phyloP scores from a whole-genome alignment of 768 basidiomycete species.

The Mycena pura region DNA sequence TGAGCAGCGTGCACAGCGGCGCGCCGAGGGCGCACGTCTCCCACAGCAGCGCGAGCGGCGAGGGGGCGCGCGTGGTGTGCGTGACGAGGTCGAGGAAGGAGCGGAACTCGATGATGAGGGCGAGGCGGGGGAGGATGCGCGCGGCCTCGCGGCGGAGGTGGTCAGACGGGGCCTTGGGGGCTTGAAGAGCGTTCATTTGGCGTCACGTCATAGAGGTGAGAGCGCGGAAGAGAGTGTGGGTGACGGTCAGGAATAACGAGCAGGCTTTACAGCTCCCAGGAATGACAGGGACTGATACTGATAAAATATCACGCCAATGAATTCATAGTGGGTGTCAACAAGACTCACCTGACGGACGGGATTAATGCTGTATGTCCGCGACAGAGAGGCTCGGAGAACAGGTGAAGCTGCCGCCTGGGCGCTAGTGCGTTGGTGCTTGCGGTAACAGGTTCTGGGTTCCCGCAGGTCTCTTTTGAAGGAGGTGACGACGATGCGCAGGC shows the following conservation, averaged over 20 bases:
- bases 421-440: too few relatives aligned
- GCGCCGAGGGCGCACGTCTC: slow-evolving; percentile 46
- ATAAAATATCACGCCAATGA: slow-evolving; percentile 1
- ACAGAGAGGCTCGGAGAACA: too few relatives aligned
- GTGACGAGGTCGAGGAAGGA: slow-evolving; percentile 43
- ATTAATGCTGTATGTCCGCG: too few relatives aligned
- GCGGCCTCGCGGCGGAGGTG: slow-evolving; percentile 44
- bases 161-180: slow-evolving; percentile 45
- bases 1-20: slow-evolving; percentile 42
- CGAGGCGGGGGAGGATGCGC: slow-evolving; percentile 45
- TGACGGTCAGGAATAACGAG: slow-evolving; percentile 22
- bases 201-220: slow-evolving; percentile 27
- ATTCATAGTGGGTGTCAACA: background rate
- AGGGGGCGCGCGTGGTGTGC: slow-evolving; percentile 31
- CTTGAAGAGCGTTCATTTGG: slow-evolving; percentile 33
- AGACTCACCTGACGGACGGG: background rate
- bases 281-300: too few relatives aligned
- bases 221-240: slow-evolving; percentile 16
- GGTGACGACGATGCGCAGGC: too few relatives aligned
- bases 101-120: slow-evolving; percentile 43
- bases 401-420: too few relatives aligned
- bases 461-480: too few relatives aligned
- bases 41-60: slow-evolving; percentile 42
- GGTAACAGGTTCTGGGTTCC: too few relatives aligned
- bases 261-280: too few relatives aligned